Percentiles rank a stretch among this genome's conserved stretches.
These are phyloP conservation scores for Capsicum rhomboideum DNA, from an alignment of 257 asterid genomes.

Conservation along the genomic window DNA sequence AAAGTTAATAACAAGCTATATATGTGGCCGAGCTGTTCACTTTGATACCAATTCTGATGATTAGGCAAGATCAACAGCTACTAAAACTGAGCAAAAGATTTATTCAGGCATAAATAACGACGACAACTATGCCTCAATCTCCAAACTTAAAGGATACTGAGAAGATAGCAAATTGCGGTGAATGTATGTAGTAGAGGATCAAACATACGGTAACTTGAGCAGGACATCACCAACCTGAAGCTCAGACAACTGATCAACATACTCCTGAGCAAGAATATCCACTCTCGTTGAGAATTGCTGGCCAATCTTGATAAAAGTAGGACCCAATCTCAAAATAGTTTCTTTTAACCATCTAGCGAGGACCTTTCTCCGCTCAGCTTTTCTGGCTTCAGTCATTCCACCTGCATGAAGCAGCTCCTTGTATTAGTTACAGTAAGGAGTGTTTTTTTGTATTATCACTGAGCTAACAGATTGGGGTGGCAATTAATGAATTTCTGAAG, in stretches of 20 bases:
- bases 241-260: conserved; percentile 93
- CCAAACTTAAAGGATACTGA: neutral
- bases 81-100: neutral
- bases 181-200: neutral
- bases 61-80: neutral
- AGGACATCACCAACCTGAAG: conserved; percentile 54
- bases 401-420: conserved; percentile 34
- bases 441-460: neutral
- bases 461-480: neutral
- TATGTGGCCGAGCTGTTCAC: neutral
- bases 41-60: neutral
- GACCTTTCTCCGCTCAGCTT: conserved; percentile 55
- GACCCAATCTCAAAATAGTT: conserved; percentile 86
- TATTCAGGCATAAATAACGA: neutral
- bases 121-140: neutral
- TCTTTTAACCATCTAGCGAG: conserved; percentile 97
- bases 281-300: conserved; percentile 98
- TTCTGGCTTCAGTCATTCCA: conserved; percentile 78
- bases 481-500: neutral
- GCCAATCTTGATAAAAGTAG: conserved; percentile 95
- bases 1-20: neutral
- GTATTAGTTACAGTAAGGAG: conserved; percentile 1
- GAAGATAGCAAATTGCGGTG: neutral
- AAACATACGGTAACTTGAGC: neutral
- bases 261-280: conserved; percentile 98